A percentile compares a stretch with the other conserved stretches of the same genome.
Evolutionary conservation across 208 protist genomes (phyloP).

Genomic region (Novymonas esmeraldas): DNA sequence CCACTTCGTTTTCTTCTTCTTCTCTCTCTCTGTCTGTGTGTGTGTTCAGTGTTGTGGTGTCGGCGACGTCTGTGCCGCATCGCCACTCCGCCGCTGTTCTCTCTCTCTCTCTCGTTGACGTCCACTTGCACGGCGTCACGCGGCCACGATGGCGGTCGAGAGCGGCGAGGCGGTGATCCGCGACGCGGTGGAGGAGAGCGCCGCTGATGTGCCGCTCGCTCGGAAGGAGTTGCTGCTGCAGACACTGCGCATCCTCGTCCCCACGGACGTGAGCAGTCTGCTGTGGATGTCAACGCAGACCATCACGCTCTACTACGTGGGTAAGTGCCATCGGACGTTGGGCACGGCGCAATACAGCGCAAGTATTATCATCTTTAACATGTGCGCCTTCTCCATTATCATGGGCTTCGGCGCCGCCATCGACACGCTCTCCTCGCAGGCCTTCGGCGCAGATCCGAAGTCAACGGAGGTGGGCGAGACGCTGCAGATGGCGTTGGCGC

Average conservation of each 20-base stretch:
- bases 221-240: constrained; percentile 29
- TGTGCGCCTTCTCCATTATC: constrained; percentile 62
- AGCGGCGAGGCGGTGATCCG: too few species aligned
- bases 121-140: too few species aligned
- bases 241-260: constrained; percentile 65
- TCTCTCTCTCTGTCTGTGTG: too few species aligned
- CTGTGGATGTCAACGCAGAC: constrained; percentile 73
- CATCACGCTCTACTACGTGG: constrained; percentile 62
- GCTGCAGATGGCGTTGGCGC: constrained; percentile 56
- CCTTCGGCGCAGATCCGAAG: constrained; percentile 53
- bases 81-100: too few species aligned
- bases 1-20: too few species aligned
- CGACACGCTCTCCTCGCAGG: constrained; percentile 77
- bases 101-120: too few species aligned
- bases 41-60: too few species aligned
- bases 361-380: constrained; percentile 72
- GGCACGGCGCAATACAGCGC: constrained; percentile 64
- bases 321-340: constrained; percentile 33
- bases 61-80: too few species aligned
- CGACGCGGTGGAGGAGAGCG: constrained; percentile 15
- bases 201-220: constrained; percentile 25
- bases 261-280: constrained; percentile 58
- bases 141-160: too few species aligned
- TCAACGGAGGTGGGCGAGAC: constrained; percentile 66
- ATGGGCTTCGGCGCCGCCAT: constrained; percentile 66